A percentile compares a stretch with the other conserved stretches of the same genome.
These are phyloP conservation scores for Grigorovia jiainica DNA, from an alignment of 805 yeast genomes.

Conservation along the genomic window DNA sequence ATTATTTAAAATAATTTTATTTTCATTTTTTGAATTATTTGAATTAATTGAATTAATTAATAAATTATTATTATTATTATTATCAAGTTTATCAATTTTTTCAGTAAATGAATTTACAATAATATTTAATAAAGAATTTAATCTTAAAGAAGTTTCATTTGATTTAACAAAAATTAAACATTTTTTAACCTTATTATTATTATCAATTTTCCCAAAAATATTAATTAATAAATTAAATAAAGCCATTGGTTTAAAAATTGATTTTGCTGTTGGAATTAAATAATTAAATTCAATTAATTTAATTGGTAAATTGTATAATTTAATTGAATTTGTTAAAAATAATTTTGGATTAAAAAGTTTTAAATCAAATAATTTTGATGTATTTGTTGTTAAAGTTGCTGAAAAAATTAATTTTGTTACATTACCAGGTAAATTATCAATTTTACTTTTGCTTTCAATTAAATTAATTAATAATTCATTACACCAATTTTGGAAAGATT, in stretches of 20 bases:
- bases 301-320: constrained; percentile 51
- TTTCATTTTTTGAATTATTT: constrained; percentile 43
- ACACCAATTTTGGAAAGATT: constrained; percentile 91
- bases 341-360: constrained; percentile 64
- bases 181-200: constrained; percentile 4
- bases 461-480: constrained; percentile 37
- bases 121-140: constrained; percentile 42
- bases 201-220: not conserved
- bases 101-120: constrained; percentile 5
- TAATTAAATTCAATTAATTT: constrained; percentile 38
- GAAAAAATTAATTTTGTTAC: constrained; percentile 70
- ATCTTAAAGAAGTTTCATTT: constrained; percentile 79
- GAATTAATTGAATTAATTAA: constrained; percentile 44
- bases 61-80: constrained; percentile 1
- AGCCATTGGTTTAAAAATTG: constrained; percentile 61
- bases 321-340: constrained; percentile 55
- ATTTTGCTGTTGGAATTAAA: constrained; percentile 31
- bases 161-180: constrained; percentile 27
- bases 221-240: constrained; percentile 47
- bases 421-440: constrained; percentile 23
- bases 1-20: constrained; percentile 47
- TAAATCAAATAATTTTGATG: constrained; percentile 71
- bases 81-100: too few species aligned
- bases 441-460: constrained; percentile 26
- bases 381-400: constrained; percentile 90